phyloP scores from a whole-genome alignment of 225 moss, liverwort and hornwort species.

The Sphagnum tenellum region DNA sequence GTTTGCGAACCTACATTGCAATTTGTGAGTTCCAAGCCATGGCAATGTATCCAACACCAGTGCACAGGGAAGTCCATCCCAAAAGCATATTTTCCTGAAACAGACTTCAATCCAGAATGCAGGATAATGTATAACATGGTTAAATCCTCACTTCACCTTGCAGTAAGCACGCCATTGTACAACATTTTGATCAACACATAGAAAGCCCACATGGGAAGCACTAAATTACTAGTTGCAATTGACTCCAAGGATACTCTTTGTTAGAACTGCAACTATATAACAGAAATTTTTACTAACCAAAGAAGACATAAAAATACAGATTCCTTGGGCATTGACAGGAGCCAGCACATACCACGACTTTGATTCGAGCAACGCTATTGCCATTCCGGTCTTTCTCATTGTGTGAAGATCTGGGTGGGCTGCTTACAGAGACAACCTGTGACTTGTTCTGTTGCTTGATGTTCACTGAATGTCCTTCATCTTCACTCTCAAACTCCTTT shows the following conservation, averaged over 20 bases:
- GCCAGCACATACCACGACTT: slow-evolving; percentile 82
- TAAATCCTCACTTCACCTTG: too few relatives aligned
- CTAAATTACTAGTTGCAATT: too few relatives aligned
- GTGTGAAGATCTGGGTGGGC: slow-evolving; percentile 73
- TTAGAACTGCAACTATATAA: too few relatives aligned
- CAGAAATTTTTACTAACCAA: too few relatives aligned
- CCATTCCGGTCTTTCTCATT: slow-evolving; percentile 82
- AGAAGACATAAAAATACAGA: background rate
- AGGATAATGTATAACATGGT: too few relatives aligned
- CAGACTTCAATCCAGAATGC: background rate
- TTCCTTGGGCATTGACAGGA: background rate
- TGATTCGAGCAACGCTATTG: slow-evolving; percentile 81
- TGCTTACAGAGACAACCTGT: slow-evolving; percentile 58
- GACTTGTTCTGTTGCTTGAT: slow-evolving; percentile 66
- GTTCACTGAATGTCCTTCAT: slow-evolving; percentile 60
- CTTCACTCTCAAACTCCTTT: slow-evolving; percentile 75
- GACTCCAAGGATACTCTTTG: too few relatives aligned
- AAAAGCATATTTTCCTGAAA: slow-evolving; percentile 7
- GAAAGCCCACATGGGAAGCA: too few relatives aligned
- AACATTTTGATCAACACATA: too few relatives aligned
- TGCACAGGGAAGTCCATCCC: background rate
- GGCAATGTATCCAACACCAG: too few relatives aligned
- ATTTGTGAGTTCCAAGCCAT: background rate
- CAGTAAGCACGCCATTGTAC: too few relatives aligned
- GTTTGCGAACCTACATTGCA: slow-evolving; percentile 66